Evolutionary conservation across 768 basidiomycete genomes (phyloP), one percentile per base, ranked within the genome.

Genomic region (Rhodotorula taiwanensis): DNA sequence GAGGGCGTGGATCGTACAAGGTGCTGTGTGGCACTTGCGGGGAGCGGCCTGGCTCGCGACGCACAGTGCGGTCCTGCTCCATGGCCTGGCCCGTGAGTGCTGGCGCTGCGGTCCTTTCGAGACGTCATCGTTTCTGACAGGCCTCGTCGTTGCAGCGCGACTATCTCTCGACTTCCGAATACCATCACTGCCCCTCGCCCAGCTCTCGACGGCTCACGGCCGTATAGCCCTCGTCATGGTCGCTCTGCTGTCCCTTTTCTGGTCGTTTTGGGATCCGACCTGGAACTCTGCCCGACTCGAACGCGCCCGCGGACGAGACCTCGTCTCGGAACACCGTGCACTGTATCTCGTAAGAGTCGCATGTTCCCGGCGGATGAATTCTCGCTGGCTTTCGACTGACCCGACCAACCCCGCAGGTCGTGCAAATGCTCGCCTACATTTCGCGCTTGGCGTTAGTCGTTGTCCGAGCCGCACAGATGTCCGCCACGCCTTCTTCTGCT

Each of bases 231-330:
- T 57, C 39, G 7, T 60, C 0, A 20, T 36, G 1, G 4, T 61
- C 15, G 31, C 33, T 0, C 18, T 52, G 16, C 0, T 36, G n/a
- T 53, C 62, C 18, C 34, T 60, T 18, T 20, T 64, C 18, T 69
- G 62, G 62, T 30, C 42, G 1, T 58, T 52, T 34, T 69, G 67
- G 67, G 67, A 69, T 25, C 59, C 67, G 20, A 69, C 62, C 0
- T 69, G 67, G 67, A 20, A 45, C 2, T 31, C 18, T 0, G 21
- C 51, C 4, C 55, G 59, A 16, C 41, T 7, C 0, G 62, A 69
- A 20, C 52, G 50, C 7, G 50, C 55, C 4, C 39, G 58, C 5
- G 56, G 62, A 0, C 18, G 36, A 21, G 20, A 25, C 3, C 21
- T 31, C 2, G 33, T 2, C 6, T 52, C 60, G 2, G 14, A 6